Evolutionary conservation across 2,329 filamentous ascomycete genomes (phyloP).

Genomic region (Talaromyces verruculosus): DNA sequence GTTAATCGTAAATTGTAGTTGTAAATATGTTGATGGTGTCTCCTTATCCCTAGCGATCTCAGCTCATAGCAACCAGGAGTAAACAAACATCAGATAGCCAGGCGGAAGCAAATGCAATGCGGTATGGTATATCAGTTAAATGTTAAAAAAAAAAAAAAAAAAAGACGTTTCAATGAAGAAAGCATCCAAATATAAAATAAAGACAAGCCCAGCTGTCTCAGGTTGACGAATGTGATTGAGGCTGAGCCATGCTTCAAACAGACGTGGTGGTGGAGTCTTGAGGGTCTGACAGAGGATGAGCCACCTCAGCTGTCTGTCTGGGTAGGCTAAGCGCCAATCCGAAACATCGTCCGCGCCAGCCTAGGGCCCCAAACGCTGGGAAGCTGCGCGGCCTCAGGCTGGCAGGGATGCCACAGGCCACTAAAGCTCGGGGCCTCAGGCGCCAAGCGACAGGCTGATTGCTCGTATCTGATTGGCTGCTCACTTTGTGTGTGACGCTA

Average conservation of each 20-base stretch:
- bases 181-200: background rate
- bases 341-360: conserved; percentile 1
- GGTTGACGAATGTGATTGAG: conserved; percentile 13
- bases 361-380: background rate
- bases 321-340: background rate
- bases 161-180: background rate
- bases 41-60: background rate
- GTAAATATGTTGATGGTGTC: background rate
- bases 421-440: conserved; percentile 1
- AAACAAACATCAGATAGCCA: conserved; percentile 5
- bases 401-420: conserved; percentile 6
- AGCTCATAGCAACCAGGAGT: conserved; percentile 5
- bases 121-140: background rate
- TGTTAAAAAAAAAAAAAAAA: background rate
- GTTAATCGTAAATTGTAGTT: background rate
- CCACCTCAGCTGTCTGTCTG: background rate
- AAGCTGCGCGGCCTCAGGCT: background rate
- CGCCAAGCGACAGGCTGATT: background rate
- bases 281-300: background rate
- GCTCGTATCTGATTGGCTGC: background rate
- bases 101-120: background rate
- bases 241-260: conserved; percentile 4
- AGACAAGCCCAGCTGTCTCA: conserved; percentile 8
- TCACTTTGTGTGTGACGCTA: conserved; percentile 12
- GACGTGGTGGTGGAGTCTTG: background rate